Evolutionary conservation across 495 filamentous ascomycete species (phyloP).

Genomic region (Hyaloscypha finlandica): DNA sequence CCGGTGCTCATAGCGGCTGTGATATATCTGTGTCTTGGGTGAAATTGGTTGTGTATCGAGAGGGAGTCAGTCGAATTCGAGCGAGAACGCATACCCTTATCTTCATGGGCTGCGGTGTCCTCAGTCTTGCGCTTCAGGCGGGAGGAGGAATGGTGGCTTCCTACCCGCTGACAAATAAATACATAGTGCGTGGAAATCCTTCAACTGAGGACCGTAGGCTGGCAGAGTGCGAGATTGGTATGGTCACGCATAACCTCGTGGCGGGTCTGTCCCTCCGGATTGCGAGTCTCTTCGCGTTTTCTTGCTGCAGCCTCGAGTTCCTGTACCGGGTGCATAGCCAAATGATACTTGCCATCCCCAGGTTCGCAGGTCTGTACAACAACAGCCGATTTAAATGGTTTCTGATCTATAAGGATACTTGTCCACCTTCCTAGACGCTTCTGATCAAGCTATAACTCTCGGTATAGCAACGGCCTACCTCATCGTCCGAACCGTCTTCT

Average conservation of each 20-base stretch:
- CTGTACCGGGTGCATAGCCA: conserved; percentile 17
- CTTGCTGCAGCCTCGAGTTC: conserved; percentile 45
- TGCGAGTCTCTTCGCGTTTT: conserved; percentile 50
- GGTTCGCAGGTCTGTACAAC: conserved; percentile 9
- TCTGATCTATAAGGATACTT: conserved; percentile 5
- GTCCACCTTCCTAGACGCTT: background rate
- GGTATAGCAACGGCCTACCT: conserved; percentile 32
- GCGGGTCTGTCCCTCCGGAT: conserved; percentile 62
- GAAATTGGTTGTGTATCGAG: conserved; percentile 58
- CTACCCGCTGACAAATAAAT: conserved; percentile 31
- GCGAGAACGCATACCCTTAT: conserved; percentile 48
- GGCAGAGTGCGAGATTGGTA: conserved; percentile 31
- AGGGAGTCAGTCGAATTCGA: conserved; percentile 58
- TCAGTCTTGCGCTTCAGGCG: conserved; percentile 63
- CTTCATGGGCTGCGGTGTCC: conserved; percentile 62
- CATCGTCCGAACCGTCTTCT: conserved; percentile 38
- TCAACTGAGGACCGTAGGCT: conserved; percentile 1
- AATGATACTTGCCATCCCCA: conserved; percentile 28
- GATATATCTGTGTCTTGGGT: conserved; percentile 62
- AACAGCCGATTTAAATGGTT: conserved; percentile 19
- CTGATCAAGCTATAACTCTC: conserved; percentile 40
- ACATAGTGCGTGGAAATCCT: conserved; percentile 3
- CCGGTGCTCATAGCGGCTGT: conserved; percentile 64
- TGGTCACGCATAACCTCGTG: conserved; percentile 64
- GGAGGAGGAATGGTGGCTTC: conserved; percentile 60